phyloP scores from a whole-genome alignment of 352 stramenopile species.

The Phytophthora pseudosyringae region DNA sequence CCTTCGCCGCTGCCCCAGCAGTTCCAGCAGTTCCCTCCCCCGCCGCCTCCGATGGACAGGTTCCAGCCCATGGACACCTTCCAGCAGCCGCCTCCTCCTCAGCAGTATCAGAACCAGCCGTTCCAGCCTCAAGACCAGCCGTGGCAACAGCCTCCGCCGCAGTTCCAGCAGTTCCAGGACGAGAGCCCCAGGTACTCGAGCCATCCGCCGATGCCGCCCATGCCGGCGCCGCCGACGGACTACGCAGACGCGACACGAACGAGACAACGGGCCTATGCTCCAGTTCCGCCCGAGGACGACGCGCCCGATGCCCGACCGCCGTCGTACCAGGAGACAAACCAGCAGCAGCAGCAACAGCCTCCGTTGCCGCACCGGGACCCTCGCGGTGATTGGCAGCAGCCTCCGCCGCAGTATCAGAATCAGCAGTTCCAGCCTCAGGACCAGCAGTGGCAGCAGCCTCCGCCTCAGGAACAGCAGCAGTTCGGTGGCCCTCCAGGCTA shows the following conservation, averaged over 20 bases:
- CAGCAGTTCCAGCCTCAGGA: conserved; percentile 22
- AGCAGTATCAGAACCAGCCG: conserved; percentile 23
- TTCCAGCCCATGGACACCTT: conserved; percentile 23
- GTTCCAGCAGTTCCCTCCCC: conserved; percentile 12
- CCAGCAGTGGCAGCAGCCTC: conserved; percentile 25
- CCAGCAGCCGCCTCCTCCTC: not conserved
- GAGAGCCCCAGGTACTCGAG: conserved; percentile 23
- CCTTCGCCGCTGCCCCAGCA: conserved; percentile 9
- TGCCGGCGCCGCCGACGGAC: conserved; percentile 19
- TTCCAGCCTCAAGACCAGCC: conserved; percentile 20
- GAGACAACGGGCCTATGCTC: conserved; percentile 49
- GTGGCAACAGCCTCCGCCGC: conserved; percentile 7
- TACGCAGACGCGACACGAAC: conserved; percentile 45
- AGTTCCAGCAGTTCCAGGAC: conserved; percentile 23
- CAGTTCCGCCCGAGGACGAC: conserved; percentile 25
- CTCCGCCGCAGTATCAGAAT: conserved; percentile 19
- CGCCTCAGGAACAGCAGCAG: conserved; percentile 3
- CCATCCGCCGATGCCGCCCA: conserved; percentile 23
- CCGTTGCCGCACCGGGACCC: conserved; percentile 15
- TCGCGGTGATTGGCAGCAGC: conserved; percentile 8
- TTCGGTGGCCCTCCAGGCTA: conserved; percentile 24
- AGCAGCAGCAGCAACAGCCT: conserved; percentile 30
- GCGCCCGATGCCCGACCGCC: conserved; percentile 1
- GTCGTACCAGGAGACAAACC: conserved; percentile 14
- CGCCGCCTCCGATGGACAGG: conserved; percentile 13